phyloP scores from a whole-genome alignment of 1,284 basidiomycete species.

The Agaricales sp. region DNA sequence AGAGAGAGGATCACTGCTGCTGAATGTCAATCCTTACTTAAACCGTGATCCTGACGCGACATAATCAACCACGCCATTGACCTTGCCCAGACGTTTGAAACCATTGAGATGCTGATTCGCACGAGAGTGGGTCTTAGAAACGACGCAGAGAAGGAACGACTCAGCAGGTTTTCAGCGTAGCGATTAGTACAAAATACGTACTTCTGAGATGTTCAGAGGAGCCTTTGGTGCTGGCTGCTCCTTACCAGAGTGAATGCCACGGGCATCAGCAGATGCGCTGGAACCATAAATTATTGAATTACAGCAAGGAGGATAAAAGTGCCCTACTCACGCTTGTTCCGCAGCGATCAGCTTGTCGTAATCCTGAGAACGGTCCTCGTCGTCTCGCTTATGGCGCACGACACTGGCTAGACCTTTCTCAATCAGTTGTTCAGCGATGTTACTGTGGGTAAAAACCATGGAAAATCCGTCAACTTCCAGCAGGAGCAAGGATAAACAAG shows the following conservation, averaged over 20 bases:
- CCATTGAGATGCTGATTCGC: conserved; percentile 82
- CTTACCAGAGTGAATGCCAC: conserved; percentile 91
- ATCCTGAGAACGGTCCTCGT: conserved; percentile 90
- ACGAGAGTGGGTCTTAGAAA: conserved; percentile 59
- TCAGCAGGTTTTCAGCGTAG: conserved; percentile 8
- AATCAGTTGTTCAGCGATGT: conserved; percentile 86
- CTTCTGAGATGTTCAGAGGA: conserved; percentile 84
- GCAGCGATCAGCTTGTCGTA: conserved; percentile 94
- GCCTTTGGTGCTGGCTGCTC: conserved; percentile 67
- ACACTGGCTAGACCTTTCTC: conserved; percentile 89
- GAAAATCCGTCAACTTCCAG: background rate
- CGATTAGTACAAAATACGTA: conserved; percentile 14
- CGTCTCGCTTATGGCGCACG: conserved; percentile 87
- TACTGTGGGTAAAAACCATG: conserved; percentile 39
- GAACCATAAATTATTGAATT: conserved; percentile 2
- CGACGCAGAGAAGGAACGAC: conserved; percentile 7
- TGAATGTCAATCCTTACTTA: conserved; percentile 45
- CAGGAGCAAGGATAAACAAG: conserved; percentile 4
- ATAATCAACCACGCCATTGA: conserved; percentile 86
- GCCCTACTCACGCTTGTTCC: conserved; percentile 66
- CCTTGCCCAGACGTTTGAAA: conserved; percentile 83
- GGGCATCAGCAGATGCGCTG: conserved; percentile 70
- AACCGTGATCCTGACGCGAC: conserved; percentile 90
- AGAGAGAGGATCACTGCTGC: conserved; percentile 2
- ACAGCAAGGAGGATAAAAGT: conserved; percentile 2